Conservation (phyloP, 805 yeast genomes). For the Yarrowia porcina region DNA sequence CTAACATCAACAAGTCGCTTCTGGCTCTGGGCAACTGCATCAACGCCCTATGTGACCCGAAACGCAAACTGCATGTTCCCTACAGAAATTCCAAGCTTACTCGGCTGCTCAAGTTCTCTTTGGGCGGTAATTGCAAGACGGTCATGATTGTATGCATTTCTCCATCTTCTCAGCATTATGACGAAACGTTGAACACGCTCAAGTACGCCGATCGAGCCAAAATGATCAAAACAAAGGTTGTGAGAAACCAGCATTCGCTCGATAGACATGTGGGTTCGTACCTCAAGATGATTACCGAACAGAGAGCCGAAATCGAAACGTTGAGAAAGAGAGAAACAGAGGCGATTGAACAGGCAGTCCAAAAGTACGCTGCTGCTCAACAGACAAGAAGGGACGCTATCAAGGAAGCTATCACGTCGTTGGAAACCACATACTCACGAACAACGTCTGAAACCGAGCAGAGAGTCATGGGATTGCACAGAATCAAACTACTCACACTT, state of each 20-base stretch:
- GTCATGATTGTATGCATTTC: conserved; percentile 94
- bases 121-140: conserved; percentile 93
- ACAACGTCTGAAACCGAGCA: conserved; percentile 25
- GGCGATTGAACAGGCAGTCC: conserved; percentile 27
- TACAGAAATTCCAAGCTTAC: conserved; percentile 90
- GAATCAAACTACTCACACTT: background rate
- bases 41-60: conserved; percentile 78
- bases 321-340: conserved; percentile 47
- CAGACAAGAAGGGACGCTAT: conserved; percentile 26
- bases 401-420: conserved; percentile 28
- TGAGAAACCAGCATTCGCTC: conserved; percentile 68
- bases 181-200: conserved; percentile 86
- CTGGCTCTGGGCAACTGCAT: conserved; percentile 92
- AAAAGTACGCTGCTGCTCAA: conserved; percentile 24
- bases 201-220: conserved; percentile 91
- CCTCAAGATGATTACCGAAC: conserved; percentile 78
- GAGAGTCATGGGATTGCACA: conserved; percentile 1
- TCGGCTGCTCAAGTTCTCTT: conserved; percentile 76
- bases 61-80: conserved; percentile 71
- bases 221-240: conserved; percentile 77
- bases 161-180: conserved; percentile 83
- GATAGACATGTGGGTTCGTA: conserved; percentile 84
- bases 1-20: conserved; percentile 84
- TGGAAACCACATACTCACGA: conserved; percentile 21
- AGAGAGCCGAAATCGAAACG: conserved; percentile 67